Evolutionary conservation across 768 basidiomycete genomes (phyloP).

Genomic region (Cystofilobasidium bisporidii): DNA sequence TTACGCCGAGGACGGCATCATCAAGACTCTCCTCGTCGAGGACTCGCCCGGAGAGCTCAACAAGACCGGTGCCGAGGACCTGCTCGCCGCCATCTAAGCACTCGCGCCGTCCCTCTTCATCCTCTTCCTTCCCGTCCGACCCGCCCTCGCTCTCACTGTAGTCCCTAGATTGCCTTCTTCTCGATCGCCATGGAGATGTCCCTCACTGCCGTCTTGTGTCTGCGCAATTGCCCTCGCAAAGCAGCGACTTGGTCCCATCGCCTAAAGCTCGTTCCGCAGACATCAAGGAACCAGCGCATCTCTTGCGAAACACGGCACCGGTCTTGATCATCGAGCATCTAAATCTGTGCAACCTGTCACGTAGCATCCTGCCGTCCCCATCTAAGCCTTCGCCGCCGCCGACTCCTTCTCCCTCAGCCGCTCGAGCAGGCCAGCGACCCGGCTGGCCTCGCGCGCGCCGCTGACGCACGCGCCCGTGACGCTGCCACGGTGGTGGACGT

Average conservation of each 20-base stretch:
- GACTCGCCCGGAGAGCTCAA: constrained; percentile 29
- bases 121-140: not conserved
- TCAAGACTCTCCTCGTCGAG: constrained; percentile 19
- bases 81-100: constrained; percentile 23
- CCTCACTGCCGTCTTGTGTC: too few relatives aligned
- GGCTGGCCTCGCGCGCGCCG: constrained; percentile 40
- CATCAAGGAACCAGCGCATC: too few relatives aligned
- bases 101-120: not conserved
- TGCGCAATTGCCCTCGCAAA: too few relatives aligned
- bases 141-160: not conserved
- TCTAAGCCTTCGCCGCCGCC: too few relatives aligned
- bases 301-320: too few relatives aligned
- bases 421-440: constrained; percentile 36
- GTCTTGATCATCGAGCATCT: too few relatives aligned
- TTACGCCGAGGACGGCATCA: constrained; percentile 19
- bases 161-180: not conserved
- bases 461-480: constrained; percentile 41
- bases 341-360: too few relatives aligned
- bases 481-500: constrained; percentile 41
- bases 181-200: too few relatives aligned
- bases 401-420: too few relatives aligned
- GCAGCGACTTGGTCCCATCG: too few relatives aligned
- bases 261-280: too few relatives aligned
- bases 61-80: constrained; percentile 16
- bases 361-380: too few relatives aligned